Percentiles rank a stretch among this genome's conserved stretches.
Evolutionary conservation across 2,329 filamentous ascomycete species (phyloP).

Genomic region (Capronia epimyces): DNA sequence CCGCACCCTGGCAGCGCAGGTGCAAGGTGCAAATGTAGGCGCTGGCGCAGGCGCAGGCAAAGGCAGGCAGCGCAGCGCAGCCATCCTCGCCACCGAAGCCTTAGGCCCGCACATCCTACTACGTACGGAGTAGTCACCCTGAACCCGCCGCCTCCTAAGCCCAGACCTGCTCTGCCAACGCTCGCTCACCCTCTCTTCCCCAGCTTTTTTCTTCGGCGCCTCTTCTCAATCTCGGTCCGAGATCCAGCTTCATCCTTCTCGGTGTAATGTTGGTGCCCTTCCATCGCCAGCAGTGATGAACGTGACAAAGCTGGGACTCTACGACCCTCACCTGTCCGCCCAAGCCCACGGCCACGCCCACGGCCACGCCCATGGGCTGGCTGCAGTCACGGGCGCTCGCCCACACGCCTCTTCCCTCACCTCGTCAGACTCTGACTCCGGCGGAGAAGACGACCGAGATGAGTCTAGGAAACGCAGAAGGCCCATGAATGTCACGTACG

Average conservation of each 20-base stretch:
- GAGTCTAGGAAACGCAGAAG: conserved; percentile 53
- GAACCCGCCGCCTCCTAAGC: no score
- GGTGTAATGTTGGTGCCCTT: conserved; percentile 6
- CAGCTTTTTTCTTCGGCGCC: conserved; percentile 15
- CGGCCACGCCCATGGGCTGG: conserved; percentile 13
- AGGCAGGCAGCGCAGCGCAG: neutral
- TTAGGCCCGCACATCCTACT: no score
- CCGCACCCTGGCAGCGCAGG: no score
- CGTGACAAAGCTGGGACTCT: conserved; percentile 27
- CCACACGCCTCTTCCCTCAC: conserved; percentile 8
- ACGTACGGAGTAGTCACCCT: no score
- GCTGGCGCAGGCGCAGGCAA: neutral
- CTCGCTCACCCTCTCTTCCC: conserved; percentile 9
- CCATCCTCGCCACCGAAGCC: no score
- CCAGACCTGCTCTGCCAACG: neutral
- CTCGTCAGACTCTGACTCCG: conserved; percentile 35
- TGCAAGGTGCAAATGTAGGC: no score
- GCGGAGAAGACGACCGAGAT: conserved; percentile 41
- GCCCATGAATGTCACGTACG: conserved; percentile 37
- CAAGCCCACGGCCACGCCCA: no score
- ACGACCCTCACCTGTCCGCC: conserved; percentile 8
- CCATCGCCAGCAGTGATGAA: conserved; percentile 10
- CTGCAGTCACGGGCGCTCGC: conserved; percentile 3
- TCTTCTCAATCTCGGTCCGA: conserved; percentile 16
- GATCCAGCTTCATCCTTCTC: conserved; percentile 8